Conservation (phyloP, 2,329 filamentous ascomycete species). For the Aspergillus hortae region DNA sequence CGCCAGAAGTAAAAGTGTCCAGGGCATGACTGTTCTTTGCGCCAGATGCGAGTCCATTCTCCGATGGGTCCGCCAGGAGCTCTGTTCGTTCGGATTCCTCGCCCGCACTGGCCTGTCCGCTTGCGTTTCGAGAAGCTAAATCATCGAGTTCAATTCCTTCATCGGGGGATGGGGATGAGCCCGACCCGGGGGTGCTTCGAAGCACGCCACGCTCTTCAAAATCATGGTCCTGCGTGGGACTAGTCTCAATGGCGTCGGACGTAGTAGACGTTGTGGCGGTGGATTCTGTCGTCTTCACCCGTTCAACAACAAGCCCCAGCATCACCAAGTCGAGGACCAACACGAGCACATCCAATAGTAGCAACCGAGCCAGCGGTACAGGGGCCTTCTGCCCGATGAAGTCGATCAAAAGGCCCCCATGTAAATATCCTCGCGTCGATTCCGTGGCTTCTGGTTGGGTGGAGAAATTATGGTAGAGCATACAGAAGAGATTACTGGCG, state of each 20-base stretch:
- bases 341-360: conserved; percentile 53
- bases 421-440: conserved; percentile 52
- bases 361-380: conserved; percentile 50
- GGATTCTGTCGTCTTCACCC: conserved; percentile 43
- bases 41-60: conserved; percentile 14
- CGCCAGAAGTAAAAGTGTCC: conserved; percentile 36
- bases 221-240: conserved; percentile 52
- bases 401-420: conserved; percentile 62
- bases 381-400: conserved; percentile 61
- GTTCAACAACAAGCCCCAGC: conserved; percentile 53
- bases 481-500: conserved; percentile 53
- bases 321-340: conserved; percentile 56
- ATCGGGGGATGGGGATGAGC: conserved; percentile 29
- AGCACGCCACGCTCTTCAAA: conserved; percentile 57
- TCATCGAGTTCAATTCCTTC: conserved; percentile 42
- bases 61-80: conserved; percentile 33
- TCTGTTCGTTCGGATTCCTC: conserved; percentile 27
- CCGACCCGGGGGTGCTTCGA: conserved; percentile 29
- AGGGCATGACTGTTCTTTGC: conserved; percentile 32
- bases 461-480: conserved; percentile 55
- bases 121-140: conserved; percentile 22
- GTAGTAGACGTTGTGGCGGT: conserved; percentile 5
- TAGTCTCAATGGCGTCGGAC: conserved; percentile 17
- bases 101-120: conserved; percentile 9
- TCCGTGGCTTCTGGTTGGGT: conserved; percentile 51